Conservation (phyloP, 2,329 filamentous ascomycete species). For the Alternaria consortialis region DNA sequence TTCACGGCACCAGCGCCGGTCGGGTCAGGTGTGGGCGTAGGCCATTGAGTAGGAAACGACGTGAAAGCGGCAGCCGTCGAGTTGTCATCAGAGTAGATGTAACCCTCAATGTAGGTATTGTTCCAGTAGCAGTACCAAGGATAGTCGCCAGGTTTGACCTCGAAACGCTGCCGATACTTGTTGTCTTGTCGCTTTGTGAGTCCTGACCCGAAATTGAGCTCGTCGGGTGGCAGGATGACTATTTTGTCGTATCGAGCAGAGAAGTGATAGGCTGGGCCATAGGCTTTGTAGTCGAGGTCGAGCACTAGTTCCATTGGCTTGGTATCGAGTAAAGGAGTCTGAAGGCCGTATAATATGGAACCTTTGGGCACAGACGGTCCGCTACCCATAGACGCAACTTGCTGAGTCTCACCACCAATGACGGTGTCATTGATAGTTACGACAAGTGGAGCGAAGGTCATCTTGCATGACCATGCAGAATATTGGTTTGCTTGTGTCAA, state of each 20-base stretch:
- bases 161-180: constrained; percentile 51
- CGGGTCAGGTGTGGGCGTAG: constrained; percentile 27
- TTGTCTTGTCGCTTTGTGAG: constrained; percentile 34
- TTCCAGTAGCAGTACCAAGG: constrained; percentile 79
- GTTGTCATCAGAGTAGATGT: constrained; percentile 69
- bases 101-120: constrained; percentile 70
- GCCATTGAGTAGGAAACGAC: constrained; percentile 34
- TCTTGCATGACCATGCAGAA: constrained; percentile 62
- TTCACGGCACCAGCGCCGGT: constrained; percentile 18
- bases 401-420: constrained; percentile 14
- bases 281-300: constrained; percentile 64
- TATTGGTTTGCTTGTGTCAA: constrained; percentile 56
- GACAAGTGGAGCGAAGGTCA: constrained; percentile 46
- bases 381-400: constrained; percentile 33
- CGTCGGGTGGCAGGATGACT: constrained; percentile 61
- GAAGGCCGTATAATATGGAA: constrained; percentile 67
- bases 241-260: constrained; percentile 70
- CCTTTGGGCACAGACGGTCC: constrained; percentile 49
- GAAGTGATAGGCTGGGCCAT: constrained; percentile 72
- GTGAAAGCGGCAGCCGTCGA: constrained; percentile 51
- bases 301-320: constrained; percentile 63
- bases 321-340: constrained; percentile 62
- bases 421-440: constrained; percentile 39
- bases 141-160: constrained; percentile 63
- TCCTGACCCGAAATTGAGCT: constrained; percentile 42